A percentile compares a stretch with the other conserved stretches of the same genome.
Conservation (phyloP, 345 rosid genomes). For the Ceriops decandra region DNA sequence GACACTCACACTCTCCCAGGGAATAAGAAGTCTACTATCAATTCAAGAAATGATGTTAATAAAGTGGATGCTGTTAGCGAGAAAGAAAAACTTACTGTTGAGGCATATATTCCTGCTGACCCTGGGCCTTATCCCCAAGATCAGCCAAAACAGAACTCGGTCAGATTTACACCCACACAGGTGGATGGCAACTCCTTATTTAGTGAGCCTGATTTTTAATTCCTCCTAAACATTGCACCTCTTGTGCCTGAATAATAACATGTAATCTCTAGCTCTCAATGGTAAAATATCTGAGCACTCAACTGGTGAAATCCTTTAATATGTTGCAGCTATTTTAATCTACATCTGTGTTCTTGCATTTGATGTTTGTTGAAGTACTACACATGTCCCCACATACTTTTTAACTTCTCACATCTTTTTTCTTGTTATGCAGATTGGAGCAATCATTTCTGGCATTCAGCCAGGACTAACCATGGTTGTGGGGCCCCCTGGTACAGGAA, state of each 20-base stretch:
- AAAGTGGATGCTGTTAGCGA: conserved; percentile 45
- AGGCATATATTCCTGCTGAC: conserved; percentile 87
- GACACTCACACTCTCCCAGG: conserved; percentile 70
- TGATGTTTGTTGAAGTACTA: too few relatives aligned
- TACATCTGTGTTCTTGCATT: too few relatives aligned
- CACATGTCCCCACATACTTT: not conserved
- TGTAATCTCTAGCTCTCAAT: too few relatives aligned
- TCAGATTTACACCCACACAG: conserved; percentile 93
- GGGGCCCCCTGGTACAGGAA: conserved; percentile 99
- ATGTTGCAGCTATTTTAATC: too few relatives aligned
- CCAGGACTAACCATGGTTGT: conserved; percentile 99
- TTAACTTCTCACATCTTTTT: conserved; percentile 6
- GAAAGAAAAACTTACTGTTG: conserved; percentile 76
- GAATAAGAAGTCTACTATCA: conserved; percentile 48
- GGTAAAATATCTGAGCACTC: too few relatives aligned
- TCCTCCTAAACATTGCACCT: not conserved
- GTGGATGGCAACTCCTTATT: conserved; percentile 30
- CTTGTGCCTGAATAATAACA: not conserved
- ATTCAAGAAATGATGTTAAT: conserved; percentile 42
- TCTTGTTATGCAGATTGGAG: conserved; percentile 65
- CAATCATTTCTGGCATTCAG: conserved; percentile 94
- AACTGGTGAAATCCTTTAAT: too few relatives aligned
- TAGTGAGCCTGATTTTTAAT: not conserved
- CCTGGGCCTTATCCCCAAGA: conserved; percentile 99
- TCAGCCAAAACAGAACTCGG: conserved; percentile 94